Evolutionary conservation across 2,329 filamentous ascomycete genomes (phyloP), one percentile per base, ranked within the genome.

Genomic region (Chrysoporthe austroafricana): DNA sequence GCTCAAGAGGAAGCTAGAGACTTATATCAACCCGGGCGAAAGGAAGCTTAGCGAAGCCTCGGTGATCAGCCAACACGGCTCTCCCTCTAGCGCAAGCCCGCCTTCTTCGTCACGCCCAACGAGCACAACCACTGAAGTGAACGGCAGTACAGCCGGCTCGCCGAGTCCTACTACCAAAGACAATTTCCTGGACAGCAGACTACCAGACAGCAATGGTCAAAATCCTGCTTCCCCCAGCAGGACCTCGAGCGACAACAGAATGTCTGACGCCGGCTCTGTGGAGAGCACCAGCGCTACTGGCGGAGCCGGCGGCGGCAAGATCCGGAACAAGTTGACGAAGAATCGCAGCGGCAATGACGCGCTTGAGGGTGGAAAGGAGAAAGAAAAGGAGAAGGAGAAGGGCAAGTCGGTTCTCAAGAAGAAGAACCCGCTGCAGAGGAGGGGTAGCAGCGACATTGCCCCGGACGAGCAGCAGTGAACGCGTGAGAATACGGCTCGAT

Each of bases 1-100:
- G 52, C 83, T 98, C 64, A 96, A 93, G 79, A 89, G 89, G 75
- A 95, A 97, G 81, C 81, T 98, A 68, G 85, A 88, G 56, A 82
- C 83, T 2, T 88, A 88, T 72, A 80, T 86, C 36, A 80, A 77
- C 50, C 76, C 75, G 54, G 75, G 79, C 60, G 77, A 72, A 67
- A 71, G 67, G 18, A 69, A 68, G 32, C 21, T 56, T 34, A 70
- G 68, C 50, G 68, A 70, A 36, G 62, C 62, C 32, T 70, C 68
- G 14, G 62, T 68, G 18, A 57, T 66, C 26, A 70, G 68, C 39
- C 67, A 66, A 46, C 21, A 46, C 21, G 43, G 59, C 43, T 61
- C 59, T 61, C 65, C 61, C 18, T 67, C 71, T 11, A 69, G 69
- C 34, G 68, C 57, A 42, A 69, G 65, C 34, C 74, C 73, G 26